These are phyloP conservation scores for Metarhizium album DNA, from an alignment of 2,329 filamentous ascomycete genomes.

Conservation along the genomic window DNA sequence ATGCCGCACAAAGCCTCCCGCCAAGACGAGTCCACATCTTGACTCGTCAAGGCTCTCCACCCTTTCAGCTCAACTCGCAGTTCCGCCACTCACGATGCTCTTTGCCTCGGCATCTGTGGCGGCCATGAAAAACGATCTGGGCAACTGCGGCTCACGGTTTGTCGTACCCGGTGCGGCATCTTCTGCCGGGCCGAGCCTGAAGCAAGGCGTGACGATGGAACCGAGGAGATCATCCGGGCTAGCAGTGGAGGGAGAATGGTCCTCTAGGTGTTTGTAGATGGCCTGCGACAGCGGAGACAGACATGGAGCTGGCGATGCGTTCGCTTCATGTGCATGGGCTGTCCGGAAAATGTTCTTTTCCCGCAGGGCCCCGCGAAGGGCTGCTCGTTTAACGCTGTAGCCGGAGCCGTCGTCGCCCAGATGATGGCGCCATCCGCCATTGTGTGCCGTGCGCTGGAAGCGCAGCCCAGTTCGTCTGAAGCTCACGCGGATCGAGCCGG, in stretches of 20 bases:
- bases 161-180: conserved; percentile 4
- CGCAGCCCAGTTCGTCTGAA: conserved; percentile 16
- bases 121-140: conserved; percentile 11
- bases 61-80: conserved; percentile 10
- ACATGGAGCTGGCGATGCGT: not conserved
- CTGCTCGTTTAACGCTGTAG: conserved; percentile 27
- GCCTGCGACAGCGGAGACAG: conserved; percentile 8
- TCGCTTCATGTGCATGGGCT: not conserved
- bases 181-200: conserved; percentile 1
- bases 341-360: conserved; percentile 16
- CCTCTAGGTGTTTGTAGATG: conserved; percentile 10
- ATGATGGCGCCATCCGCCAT: conserved; percentile 32
- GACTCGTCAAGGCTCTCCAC: conserved; percentile 10
- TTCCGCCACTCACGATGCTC: conserved; percentile 10
- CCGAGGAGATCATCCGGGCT: conserved; percentile 9
- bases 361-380: conserved; percentile 21
- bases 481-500: conserved; percentile 30
- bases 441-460: conserved; percentile 20
- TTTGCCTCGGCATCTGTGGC: conserved; percentile 9
- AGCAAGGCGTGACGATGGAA: conserved; percentile 9
- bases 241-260: conserved; percentile 4
- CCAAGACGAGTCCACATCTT: conserved; percentile 11
- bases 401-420: conserved; percentile 33
- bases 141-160: conserved; percentile 12
- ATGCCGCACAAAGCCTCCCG: conserved; percentile 14